Base-by-base conservation (phyloP, 331 rosid genomes). In the Telfairia occidentalis region DNA sequence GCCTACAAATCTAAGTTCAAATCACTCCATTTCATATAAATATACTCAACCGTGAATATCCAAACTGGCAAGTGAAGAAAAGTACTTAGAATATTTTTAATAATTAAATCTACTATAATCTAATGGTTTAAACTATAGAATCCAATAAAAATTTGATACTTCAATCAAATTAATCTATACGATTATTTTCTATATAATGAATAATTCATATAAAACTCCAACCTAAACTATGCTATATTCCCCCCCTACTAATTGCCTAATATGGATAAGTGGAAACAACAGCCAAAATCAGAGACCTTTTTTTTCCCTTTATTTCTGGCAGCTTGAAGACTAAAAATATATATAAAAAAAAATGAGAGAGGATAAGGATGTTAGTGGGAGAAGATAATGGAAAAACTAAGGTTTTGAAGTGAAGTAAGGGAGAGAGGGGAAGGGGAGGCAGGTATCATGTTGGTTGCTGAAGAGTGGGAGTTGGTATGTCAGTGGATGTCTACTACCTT, bases 401-500 rank as follows among this genome's bases (percentile, higher is more conserved):
- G 55, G 38, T 43, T 24, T 4, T 37, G 72, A 65, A 65, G 72
- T 37, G 73, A 66, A 66, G 65, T 24, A 24, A 57, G 69, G 34
- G 13, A 59, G 21, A 59, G 21, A 59, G 69, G 29, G 18, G 16
- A 35, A 0, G 75, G 16, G 16, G 35, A 43, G 75, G 75, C 58
- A 70, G 57, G 57, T 70, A 28, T 70, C 58, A 70, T 70, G 75
- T 69, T 69, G 74, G 74, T 69, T 42, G 74, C 43, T 69, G 55
- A 55, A 66, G 52, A 69, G 73, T 67, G 74, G 74, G 74, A 69
- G 74, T 69, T 43, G 74, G 74, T 69, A 13, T 12, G 54, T 70
- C 75, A 70, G 75, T 70, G 57, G 75, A 70, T 70, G 58, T 46
- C 75, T 70, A 18, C 75, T 70, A 15, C 7, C 42, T 58, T 16